Evolutionary conservation across 495 filamentous ascomycete genomes (phyloP).

Genomic region (Trichoderma erinaceum): DNA sequence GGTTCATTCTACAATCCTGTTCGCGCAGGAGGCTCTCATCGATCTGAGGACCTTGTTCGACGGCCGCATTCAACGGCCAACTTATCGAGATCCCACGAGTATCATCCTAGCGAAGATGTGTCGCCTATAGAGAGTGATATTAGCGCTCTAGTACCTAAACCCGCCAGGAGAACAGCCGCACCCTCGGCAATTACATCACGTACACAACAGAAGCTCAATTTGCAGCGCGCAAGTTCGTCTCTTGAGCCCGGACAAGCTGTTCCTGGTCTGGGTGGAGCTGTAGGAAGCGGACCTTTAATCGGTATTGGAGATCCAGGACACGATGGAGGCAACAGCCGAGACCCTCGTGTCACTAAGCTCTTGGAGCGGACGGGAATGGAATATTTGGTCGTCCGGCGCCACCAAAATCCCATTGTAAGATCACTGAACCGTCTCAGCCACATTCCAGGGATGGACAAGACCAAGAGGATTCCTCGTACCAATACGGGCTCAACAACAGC

Average conservation of each 20-base stretch:
- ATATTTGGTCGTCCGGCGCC: slow-evolving; percentile 60
- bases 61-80: slow-evolving; percentile 35
- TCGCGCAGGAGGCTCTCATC: slow-evolving; percentile 6
- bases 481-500: slow-evolving; percentile 18
- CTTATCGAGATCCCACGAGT: slow-evolving; percentile 22
- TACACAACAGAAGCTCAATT: slow-evolving; percentile 66
- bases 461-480: slow-evolving; percentile 35
- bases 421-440: slow-evolving; percentile 49
- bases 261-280: slow-evolving; percentile 30
- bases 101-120: slow-evolving; percentile 11
- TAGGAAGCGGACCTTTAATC: slow-evolving; percentile 31
- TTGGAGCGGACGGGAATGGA: slow-evolving; percentile 59
- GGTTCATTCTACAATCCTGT: slow-evolving; percentile 22
- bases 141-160: slow-evolving; percentile 32
- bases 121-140: slow-evolving; percentile 35
- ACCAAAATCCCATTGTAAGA: slow-evolving; percentile 58
- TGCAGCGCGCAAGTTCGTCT: slow-evolving; percentile 59
- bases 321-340: slow-evolving; percentile 32
- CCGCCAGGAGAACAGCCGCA: slow-evolving; percentile 24
- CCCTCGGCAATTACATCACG: slow-evolving; percentile 49
- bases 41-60: slow-evolving; percentile 18
- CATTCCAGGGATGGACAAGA: slow-evolving; percentile 42
- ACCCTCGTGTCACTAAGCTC: slow-evolving; percentile 49
- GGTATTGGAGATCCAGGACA: slow-evolving; percentile 34
- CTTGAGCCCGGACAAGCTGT: slow-evolving; percentile 50